Evolutionary conservation across 495 filamentous ascomycete species (phyloP).

Genomic region (Daldinia grandis): DNA sequence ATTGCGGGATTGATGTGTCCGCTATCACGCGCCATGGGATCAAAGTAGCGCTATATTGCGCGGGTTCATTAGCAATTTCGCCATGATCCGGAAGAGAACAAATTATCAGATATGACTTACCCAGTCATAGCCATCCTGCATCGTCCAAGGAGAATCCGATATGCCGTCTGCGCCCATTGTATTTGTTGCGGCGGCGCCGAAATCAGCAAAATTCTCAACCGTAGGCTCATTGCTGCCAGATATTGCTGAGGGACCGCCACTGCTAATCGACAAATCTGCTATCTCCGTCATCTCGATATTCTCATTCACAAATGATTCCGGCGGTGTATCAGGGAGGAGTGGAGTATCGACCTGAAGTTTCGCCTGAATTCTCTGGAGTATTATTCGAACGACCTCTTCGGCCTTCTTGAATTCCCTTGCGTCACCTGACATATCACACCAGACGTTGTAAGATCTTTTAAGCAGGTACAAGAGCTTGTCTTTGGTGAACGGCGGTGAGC

Average conservation of each 20-base stretch:
- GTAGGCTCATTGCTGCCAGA: conserved; percentile 19
- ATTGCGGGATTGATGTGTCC: conserved; percentile 13
- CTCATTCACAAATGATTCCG: conserved; percentile 8
- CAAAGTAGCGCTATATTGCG: conserved; percentile 41
- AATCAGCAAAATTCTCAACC: conserved; percentile 19
- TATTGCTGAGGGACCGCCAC: conserved; percentile 19
- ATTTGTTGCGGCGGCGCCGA: conserved; percentile 14
- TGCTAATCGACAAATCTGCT: conserved; percentile 15
- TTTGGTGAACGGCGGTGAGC: conserved; percentile 38
- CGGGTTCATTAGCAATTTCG: conserved; percentile 25
- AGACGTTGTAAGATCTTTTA: conserved; percentile 44
- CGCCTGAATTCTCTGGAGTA: conserved; percentile 37
- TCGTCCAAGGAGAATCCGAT: conserved; percentile 34
- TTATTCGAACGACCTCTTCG: conserved; percentile 35
- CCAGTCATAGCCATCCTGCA: conserved; percentile 43
- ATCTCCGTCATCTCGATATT: conserved; percentile 21
- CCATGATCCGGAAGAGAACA: background rate
- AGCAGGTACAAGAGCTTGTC: conserved; percentile 43
- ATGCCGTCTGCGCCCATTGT: conserved; percentile 1
- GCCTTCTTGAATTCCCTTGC: conserved; percentile 38
- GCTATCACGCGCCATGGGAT: conserved; percentile 35
- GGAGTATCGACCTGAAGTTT: conserved; percentile 17
- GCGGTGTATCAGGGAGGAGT: background rate
- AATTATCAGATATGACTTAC: conserved; percentile 30
- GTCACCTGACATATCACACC: conserved; percentile 37